Evolutionary conservation across 192 early-diverging fungal species (phyloP), one percentile per base, ranked within the genome.

Genomic region (Coemansia reversa): DNA sequence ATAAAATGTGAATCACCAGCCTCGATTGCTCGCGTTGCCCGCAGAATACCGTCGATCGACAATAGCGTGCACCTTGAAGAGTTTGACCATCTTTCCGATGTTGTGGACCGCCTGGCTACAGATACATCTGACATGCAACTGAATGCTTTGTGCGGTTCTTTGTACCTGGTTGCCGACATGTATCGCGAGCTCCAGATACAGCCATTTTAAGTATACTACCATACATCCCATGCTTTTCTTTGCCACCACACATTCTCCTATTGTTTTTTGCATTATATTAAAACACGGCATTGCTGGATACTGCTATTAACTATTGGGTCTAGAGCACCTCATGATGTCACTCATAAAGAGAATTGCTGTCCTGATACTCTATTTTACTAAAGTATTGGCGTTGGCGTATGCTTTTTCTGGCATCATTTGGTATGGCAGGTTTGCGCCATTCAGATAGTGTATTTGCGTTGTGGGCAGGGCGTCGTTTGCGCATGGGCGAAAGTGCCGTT

Each of bases 91-190:
- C 63, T 88, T 29, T 60, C 67, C 5, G 67, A 74, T 3, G 86
- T 80, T 5, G 49, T 89, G 6, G 60, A 63, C 22, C 72, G 54
- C 4, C 76, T 78, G 50, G 52, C 61, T 27, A 49, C 28, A 1
- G 68, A 54, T 14, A 49, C 62, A 2, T 32, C 74, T 20, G 77
- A 77, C 18, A 52, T 25, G 6, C 68, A 73, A 55, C 39, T 90
- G 51, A 87, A 91, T 11, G 90, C 93, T 3, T 60, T 94, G 4
- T 92, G 90, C 67, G 94, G 94, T 18, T 93, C 92, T 14, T 80
- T 96, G 29, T 96, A 96, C 60, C 75, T 96, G 22, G 90, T 92
- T 14, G 89, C 94, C 29, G 89, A 93, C 60, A 70, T 94, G 45
- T 87, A 86, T 61, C 82, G 89, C 20, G 62, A 62, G 62, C 62